Evolutionary conservation across 2,329 filamentous ascomycete species (phyloP).

Genomic region (Dactylellina drechsleri): DNA sequence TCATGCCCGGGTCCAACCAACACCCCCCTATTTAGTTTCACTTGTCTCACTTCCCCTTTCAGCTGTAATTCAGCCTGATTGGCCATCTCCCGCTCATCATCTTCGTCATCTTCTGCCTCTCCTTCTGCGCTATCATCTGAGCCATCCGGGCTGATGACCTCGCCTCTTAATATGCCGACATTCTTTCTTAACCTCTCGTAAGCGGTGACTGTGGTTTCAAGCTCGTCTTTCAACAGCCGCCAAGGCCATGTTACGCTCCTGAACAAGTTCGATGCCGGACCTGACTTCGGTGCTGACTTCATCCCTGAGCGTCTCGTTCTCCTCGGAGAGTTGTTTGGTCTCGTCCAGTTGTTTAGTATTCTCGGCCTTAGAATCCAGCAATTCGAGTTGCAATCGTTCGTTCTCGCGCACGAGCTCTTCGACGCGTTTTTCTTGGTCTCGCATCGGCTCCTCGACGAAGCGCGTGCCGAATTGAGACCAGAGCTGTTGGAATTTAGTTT

Average conservation of each 20-base stretch:
- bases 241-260: constrained; percentile 38
- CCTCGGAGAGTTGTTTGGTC: constrained; percentile 23
- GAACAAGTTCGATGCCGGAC: constrained; percentile 46
- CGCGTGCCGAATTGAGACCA: constrained; percentile 52
- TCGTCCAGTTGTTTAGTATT: constrained; percentile 26
- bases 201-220: constrained; percentile 19
- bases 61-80: constrained; percentile 44
- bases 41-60: no score
- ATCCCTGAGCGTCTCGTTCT: constrained; percentile 32
- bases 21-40: no score
- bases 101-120: constrained; percentile 12
- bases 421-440: constrained; percentile 54
- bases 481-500: constrained; percentile 54
- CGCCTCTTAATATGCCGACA: constrained; percentile 33
- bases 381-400: constrained; percentile 45
- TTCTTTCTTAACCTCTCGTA: constrained; percentile 40
- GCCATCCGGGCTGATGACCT: constrained; percentile 1
- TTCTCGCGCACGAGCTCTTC: constrained; percentile 54
- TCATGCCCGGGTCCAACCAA: no score
- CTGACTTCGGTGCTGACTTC: constrained; percentile 46
- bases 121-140: constrained; percentile 19
- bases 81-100: constrained; percentile 35
- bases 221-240: constrained; percentile 34
- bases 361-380: constrained; percentile 24
- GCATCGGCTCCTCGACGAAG: constrained; percentile 54